phyloP scores from a whole-genome alignment of 768 basidiomycete genomes.

The Chalciporus pseudorubinellus region DNA sequence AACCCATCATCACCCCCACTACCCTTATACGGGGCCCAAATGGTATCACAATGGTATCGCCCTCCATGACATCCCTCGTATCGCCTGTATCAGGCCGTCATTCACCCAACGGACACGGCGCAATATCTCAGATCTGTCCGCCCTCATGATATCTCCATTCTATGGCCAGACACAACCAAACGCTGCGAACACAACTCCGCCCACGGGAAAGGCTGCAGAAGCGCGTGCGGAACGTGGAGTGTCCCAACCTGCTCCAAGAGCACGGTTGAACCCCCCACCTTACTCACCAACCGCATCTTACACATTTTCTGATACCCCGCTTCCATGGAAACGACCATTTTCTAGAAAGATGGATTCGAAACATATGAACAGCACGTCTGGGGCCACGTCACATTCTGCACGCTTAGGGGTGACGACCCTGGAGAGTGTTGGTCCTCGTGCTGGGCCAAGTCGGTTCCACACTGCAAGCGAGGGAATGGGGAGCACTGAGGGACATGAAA shows the following conservation, averaged over 20 bases:
- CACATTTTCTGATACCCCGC: background rate
- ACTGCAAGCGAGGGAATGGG: too few species aligned
- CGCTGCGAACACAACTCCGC: background rate
- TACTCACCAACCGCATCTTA: conserved; percentile 13
- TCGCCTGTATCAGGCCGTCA: conserved; percentile 2
- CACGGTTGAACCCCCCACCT: conserved; percentile 29
- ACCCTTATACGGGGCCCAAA: background rate
- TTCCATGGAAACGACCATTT: background rate
- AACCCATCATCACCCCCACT: conserved; percentile 1
- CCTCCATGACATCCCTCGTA: background rate
- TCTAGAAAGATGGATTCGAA: conserved; percentile 4
- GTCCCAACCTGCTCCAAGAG: conserved; percentile 7
- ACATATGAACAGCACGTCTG: conserved; percentile 6
- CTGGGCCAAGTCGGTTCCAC: too few species aligned
- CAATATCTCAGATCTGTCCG: conserved; percentile 11
- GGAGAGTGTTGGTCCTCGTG: background rate
- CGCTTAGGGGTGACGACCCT: conserved; percentile 6
- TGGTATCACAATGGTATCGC: background rate
- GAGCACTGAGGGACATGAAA: too few species aligned
- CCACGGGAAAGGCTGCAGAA: conserved; percentile 4
- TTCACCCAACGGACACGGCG: background rate
- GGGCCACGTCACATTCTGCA: conserved; percentile 6
- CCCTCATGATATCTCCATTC: conserved; percentile 26
- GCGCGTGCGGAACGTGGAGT: background rate
- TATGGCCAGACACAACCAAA: conserved; percentile 1